Base-by-base conservation (phyloP, 495 filamentous ascomycete species). In the Penicillium cosmopolitanum region DNA sequence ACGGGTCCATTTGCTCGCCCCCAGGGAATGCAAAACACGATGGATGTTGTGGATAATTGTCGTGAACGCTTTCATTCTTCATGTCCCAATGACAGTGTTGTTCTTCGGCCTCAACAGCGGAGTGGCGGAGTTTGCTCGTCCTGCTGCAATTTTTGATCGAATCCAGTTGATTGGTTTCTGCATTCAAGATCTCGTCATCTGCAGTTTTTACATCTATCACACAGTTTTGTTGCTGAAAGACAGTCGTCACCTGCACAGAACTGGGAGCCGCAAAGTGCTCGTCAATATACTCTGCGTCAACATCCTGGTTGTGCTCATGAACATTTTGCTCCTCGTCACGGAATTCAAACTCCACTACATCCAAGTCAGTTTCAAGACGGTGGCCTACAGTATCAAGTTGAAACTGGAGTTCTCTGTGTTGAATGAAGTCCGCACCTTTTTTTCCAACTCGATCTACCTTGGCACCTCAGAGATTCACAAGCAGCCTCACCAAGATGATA, bases 11-110 rank as follows among this genome's bases (percentile, higher is more conserved):
- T 2, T 31, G 28, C 28, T 31, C 28, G 28, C 28, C 28, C 28
- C 28, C 28, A 31, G 7, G 4, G 8, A 31, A 31, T 31, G 28
- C 28, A 31, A 31, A 31, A 31, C 28, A 31, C 28, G 28, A 6
- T 55, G 52, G 52, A 38, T 55, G 11, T 18, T 55, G n/a, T 42
- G n/a, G 13, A 42, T 42, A 13, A 42, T 42, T 42, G n/a, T 42
- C 3, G 12, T 16, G 6, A 55, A 55, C 16, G 21, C 11, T 33
- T 55, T 25, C 23, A 55, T 55, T 31, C 23, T 55, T 13, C 52
- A 55, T 25, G 21, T 55, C 19, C 52, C 52, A 13, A 44, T 44
- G 19, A 55, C 52, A 19, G 38, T 55, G 13, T 38, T 53, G 7
- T 53, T 53, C 51, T 40, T 53, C 35, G 51, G 33, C 33, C 31